phyloP scores from a whole-genome alignment of 1,284 basidiomycete species.

The Rhizoctonia solani region DNA sequence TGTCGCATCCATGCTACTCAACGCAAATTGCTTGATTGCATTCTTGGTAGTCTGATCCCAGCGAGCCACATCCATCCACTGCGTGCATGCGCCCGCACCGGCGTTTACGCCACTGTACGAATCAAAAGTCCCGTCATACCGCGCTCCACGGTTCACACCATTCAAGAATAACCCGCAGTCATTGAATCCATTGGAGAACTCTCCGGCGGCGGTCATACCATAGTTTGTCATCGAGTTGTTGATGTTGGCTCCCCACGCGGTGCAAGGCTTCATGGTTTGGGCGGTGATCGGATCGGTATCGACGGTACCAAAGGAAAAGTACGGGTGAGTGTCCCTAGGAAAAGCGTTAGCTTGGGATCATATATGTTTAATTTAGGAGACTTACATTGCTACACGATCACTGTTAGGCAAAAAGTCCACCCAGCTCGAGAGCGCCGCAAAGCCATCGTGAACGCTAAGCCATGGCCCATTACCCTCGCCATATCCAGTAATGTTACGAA shows the following conservation, averaged over 20 bases:
- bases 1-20: conserved; percentile 59
- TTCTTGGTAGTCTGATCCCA: conserved; percentile 65
- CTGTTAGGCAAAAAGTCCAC: conserved; percentile 70
- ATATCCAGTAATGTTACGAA: conserved; percentile 69
- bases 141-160: conserved; percentile 53
- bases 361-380: background rate
- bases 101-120: conserved; percentile 39
- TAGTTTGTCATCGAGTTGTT: conserved; percentile 60
- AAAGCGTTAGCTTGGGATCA: background rate
- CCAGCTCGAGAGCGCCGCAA: conserved; percentile 53
- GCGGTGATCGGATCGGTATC: conserved; percentile 46
- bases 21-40: conserved; percentile 65
- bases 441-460: conserved; percentile 67
- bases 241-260: conserved; percentile 59
- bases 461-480: conserved; percentile 61
- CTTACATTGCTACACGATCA: conserved; percentile 69
- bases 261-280: conserved; percentile 61
- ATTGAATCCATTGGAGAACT: conserved; percentile 79
- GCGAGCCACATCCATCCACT: conserved; percentile 71
- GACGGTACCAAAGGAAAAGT: conserved; percentile 61
- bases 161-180: conserved; percentile 78
- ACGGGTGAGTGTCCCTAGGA: conserved; percentile 70
- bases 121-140: conserved; percentile 49
- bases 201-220: conserved; percentile 79
- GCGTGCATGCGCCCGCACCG: conserved; percentile 49